Base-by-base conservation (phyloP, 73 alveolate species). In the Paramecium bursaria region DNA sequence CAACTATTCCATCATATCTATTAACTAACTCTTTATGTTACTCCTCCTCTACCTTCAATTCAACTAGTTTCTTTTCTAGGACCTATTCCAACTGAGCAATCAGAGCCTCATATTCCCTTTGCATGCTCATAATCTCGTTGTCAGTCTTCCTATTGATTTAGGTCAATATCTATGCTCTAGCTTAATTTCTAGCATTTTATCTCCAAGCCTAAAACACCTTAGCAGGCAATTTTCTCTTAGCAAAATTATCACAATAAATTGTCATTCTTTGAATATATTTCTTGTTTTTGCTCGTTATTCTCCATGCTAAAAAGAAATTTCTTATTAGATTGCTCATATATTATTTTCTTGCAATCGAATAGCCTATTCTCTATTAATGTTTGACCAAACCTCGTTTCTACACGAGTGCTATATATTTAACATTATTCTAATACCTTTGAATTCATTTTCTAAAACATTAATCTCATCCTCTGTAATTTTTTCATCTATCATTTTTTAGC, bases 1-100 rank as follows among this genome's bases (percentile, higher is more conserved):
- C 82, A n/a, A 67, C 82, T 31, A 67, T 67, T 3, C 82, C 82
- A 31, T 67, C 82, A 67, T 67, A 67, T 67, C 57, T 67, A 25
- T 15, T 25, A 1, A 67, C 82, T 42, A 67, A 67, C 21, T 67
- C 82, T 35, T 67, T 67, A 11, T 67, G 82, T 19, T 31, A 35
- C 27, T 67, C 82, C 22, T 67, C 82, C 27, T 67, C 82, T 19
- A 67, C 82, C 44, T 67, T 67, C 0, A 67, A 39, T 67, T 67
- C 82, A 35, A 67, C 33, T 14, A 67, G 27, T 19, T 42, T 67
- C 25, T 67, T 67, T 15, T 67, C 82, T 27, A 67, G 44, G 0
- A 67, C 82, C 17, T 42, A 21, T 19, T 67, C 82, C 44, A 67
- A 67, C 44, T 67, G 15, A 39, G 61, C 21, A 7, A 67, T 67